Conservation (phyloP, 352 stramenopile species). For the Stephanocyclus meneghinianus region DNA sequence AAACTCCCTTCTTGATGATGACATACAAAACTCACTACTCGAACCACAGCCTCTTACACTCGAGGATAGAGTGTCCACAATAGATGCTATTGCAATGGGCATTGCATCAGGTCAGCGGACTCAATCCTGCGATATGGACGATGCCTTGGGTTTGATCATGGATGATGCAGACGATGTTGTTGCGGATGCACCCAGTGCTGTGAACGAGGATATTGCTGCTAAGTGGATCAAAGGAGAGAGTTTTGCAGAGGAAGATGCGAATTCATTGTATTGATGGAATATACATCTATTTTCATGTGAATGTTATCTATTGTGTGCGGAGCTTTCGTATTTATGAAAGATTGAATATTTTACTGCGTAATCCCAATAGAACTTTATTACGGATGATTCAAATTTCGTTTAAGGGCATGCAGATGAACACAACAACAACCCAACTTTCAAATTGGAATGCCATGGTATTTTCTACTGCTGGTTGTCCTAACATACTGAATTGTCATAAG, state of each 20-base stretch:
- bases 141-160: conserved; percentile 34
- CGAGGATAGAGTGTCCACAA: conserved; percentile 44
- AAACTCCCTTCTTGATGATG: conserved; percentile 27
- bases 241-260: conserved; percentile 3
- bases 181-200: conserved; percentile 12
- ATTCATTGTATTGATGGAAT: not conserved
- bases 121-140: conserved; percentile 22
- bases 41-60: conserved; percentile 32
- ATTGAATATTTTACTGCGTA: no score
- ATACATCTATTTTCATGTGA: no score
- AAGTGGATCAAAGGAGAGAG: conserved; percentile 43
- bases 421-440: no score
- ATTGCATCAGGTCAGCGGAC: conserved; percentile 21
- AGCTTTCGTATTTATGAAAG: no score
- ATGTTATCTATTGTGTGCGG: no score
- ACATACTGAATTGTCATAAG: not conserved
- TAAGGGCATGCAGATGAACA: no score
- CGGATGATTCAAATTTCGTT: no score
- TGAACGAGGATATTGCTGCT: conserved; percentile 42
- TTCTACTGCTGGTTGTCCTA: no score
- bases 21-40: conserved; percentile 1
- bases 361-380: no score
- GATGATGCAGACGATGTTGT: conserved; percentile 10
- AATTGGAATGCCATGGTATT: no score
- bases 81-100: conserved; percentile 62